Base-by-base conservation (phyloP, 768 basidiomycete species). In the Saitozyma sp. region DNA sequence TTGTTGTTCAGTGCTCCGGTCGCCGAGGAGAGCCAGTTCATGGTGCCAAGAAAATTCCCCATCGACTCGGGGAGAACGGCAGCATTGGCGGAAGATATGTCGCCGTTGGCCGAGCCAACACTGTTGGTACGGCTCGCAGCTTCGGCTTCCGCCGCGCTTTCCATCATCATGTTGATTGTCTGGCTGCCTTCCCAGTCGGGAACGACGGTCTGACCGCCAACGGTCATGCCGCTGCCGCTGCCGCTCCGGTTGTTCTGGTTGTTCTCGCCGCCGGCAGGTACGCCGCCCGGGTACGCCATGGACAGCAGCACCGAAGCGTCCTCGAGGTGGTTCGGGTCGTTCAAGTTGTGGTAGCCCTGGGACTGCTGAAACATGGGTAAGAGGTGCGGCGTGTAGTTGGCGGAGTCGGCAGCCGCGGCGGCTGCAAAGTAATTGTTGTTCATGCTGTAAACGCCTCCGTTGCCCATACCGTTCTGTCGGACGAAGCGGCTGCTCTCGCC, bases 251-350 rank as follows among this genome's bases (percentile, higher is more conserved):
- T 60, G 19, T 40, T 62, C 8, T 17, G 49, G 37, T 54, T 63
- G 50, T 29, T 50, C 11, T 55, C 9, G 16, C 64, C 62, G 39
- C 52, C 51, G 9, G 56, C 45, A 17, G 61, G 62, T 5, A 64
- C 54, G 8, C 63, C 69, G 16, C 63, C 65, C 16, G 71, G 73
- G 59, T 79, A 79, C 0, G 78, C 78, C 75, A 79, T 78, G 1
- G 73, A 73, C 16, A 79, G 58, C 7, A 79, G 63, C 11, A 73
- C 73, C 11, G 76, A 74, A 16, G 78, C 78, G 46, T 79, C 75
- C 59, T 79, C 78, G 6, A 79, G 70, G 29, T 77, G 71, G 39
- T 74, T 66, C 40, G 61, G 55, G 56, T 68, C 67, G 49, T 70
- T 10, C 38, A 64, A 49, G 46, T 59, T 64, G 45, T 66, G 67